Conservation (phyloP, 2,329 filamentous ascomycete species). For the Macrophomina pseudophaseolina region DNA sequence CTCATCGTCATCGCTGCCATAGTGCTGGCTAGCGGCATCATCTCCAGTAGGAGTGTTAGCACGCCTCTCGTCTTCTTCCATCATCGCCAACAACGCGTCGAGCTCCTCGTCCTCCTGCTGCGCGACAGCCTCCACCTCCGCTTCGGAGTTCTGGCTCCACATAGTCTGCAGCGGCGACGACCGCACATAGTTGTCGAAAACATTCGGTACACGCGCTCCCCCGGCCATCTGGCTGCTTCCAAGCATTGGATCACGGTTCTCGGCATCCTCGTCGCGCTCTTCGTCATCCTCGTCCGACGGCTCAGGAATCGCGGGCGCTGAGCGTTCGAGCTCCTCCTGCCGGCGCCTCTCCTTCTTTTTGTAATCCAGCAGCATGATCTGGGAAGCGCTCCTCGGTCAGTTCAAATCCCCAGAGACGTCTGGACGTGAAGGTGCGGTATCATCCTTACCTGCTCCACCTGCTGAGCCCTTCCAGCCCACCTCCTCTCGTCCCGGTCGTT, state of each 20-base stretch:
- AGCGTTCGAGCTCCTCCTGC: slow-evolving; percentile 50
- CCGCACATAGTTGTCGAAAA: neutral
- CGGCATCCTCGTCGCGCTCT: slow-evolving; percentile 9
- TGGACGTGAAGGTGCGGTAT: neutral
- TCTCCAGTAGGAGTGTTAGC: neutral
- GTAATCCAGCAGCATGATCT: slow-evolving; percentile 57
- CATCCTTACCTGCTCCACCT: slow-evolving; percentile 28
- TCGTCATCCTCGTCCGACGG: slow-evolving; percentile 33
- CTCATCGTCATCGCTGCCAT: slow-evolving; percentile 60
- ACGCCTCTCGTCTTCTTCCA: slow-evolving; percentile 41
- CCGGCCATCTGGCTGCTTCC: slow-evolving; percentile 10
- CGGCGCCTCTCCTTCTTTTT: slow-evolving; percentile 49
- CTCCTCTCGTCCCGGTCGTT: slow-evolving; percentile 51
- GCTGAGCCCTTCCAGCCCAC: slow-evolving; percentile 48
- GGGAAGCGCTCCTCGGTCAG: neutral
- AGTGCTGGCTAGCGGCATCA: slow-evolving; percentile 36
- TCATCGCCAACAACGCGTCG: slow-evolving; percentile 50
- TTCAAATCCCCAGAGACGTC: slow-evolving; percentile 3
- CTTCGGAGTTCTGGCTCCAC: slow-evolving; percentile 15
- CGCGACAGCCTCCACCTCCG: slow-evolving; percentile 17
- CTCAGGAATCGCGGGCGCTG: slow-evolving; percentile 45
- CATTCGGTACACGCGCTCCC: neutral
- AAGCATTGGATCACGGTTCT: slow-evolving; percentile 14
- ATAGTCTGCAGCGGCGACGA: slow-evolving; percentile 15
- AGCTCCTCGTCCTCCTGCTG: slow-evolving; percentile 40